Conservation (phyloP, 768 basidiomycete species). For the Amanita rimosa region DNA sequence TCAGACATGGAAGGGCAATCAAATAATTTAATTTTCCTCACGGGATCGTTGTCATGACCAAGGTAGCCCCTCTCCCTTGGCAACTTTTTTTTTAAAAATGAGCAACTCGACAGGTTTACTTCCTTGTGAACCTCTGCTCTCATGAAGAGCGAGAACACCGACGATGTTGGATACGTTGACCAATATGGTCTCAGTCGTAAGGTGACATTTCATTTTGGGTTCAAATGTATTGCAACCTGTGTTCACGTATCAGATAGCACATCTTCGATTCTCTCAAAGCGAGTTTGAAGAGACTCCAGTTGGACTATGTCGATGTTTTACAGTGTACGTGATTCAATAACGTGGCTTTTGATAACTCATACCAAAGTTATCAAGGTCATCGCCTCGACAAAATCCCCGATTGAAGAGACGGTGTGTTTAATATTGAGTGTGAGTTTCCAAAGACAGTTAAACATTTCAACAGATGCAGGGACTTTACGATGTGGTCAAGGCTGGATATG, state of each 20-base stretch:
- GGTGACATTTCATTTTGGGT: conserved; percentile 13
- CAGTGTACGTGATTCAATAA: conserved; percentile 24
- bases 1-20: not conserved
- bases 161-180: conserved; percentile 38
- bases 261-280: conserved; percentile 42
- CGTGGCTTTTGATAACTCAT: no score
- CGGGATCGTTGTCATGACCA: not conserved
- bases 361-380: conserved; percentile 12
- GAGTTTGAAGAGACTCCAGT: conserved; percentile 40
- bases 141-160: conserved; percentile 12
- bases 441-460: no score
- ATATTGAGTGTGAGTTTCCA: conserved; percentile 6
- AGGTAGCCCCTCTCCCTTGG: not conserved
- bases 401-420: conserved; percentile 20
- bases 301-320: conserved; percentile 49
- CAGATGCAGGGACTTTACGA: conserved; percentile 25
- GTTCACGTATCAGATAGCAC: conserved; percentile 14
- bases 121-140: not conserved
- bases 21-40: not conserved
- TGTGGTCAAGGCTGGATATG: conserved; percentile 33
- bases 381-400: conserved; percentile 29
- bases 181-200: conserved; percentile 26
- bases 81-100: not conserved
- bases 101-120: not conserved
- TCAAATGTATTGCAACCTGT: not conserved